Percentiles rank a stretch among this genome's conserved stretches.
Evolutionary conservation across 2,329 filamentous ascomycete species (phyloP).

Genomic region (Clarireedia homoeocarpa): DNA sequence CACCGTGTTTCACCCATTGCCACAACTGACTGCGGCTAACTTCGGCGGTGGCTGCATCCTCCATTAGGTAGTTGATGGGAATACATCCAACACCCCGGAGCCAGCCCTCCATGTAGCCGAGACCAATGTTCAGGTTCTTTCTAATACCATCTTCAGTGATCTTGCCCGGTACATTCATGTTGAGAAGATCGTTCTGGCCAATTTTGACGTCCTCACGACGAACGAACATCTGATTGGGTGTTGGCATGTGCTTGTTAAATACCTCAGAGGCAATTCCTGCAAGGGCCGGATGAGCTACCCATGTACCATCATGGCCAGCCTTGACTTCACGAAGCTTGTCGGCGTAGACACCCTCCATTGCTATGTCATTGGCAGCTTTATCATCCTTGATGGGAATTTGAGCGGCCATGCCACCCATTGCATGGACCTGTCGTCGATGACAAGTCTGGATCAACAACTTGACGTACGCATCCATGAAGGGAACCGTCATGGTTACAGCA

Average conservation of each 20-base stretch:
- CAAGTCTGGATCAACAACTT: conserved; percentile 97
- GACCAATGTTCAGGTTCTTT: conserved; percentile 95
- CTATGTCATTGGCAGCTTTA: conserved; percentile 79
- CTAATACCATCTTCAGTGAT: conserved; percentile 92
- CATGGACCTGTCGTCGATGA: conserved; percentile 93
- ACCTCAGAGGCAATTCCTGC: conserved; percentile 81
- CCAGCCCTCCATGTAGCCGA: conserved; percentile 99
- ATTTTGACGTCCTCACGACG: conserved; percentile 86
- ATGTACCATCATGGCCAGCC: conserved; percentile 91
- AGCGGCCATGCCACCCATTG: conserved; percentile 97
- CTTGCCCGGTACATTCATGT: conserved; percentile 93
- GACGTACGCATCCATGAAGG: conserved; percentile 97
- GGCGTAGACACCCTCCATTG: conserved; percentile 86
- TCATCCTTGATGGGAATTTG: conserved; percentile 99
- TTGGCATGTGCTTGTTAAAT: conserved; percentile 98
- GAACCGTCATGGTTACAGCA: conserved; percentile 91
- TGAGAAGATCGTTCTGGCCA: conserved; percentile 81
- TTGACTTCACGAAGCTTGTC: conserved; percentile 96
- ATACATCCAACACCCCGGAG: conserved; percentile 90
- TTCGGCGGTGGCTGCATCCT: conserved; percentile 95
- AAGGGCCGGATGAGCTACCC: conserved; percentile 94
- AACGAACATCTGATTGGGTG: conserved; percentile 89
- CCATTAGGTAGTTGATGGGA: conserved; percentile 97
- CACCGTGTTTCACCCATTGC: conserved; percentile 79
- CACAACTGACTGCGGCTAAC: conserved; percentile 91